Evolutionary conservation across 2,329 filamentous ascomycete species (phyloP).

Genomic region (Orbilia blumenaviensis): DNA sequence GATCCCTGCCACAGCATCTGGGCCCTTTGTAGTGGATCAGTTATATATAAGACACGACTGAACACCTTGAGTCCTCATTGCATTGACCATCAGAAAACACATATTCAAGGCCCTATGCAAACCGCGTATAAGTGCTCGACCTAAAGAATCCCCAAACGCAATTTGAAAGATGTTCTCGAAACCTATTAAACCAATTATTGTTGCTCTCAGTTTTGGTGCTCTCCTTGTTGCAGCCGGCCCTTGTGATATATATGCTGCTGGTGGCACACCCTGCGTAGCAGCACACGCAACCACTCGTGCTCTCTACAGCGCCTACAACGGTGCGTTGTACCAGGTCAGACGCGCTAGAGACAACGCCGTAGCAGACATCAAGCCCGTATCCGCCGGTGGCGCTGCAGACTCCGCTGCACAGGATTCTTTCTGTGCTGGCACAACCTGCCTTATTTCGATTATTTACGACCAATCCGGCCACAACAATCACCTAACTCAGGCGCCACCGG

Average conservation of each 20-base stretch:
- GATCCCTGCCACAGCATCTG: too few species aligned
- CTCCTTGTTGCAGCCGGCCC: constrained; percentile 67
- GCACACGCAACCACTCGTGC: constrained; percentile 73
- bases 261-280: constrained; percentile 71
- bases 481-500: constrained; percentile 70
- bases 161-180: constrained; percentile 39
- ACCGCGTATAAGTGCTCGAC: too few species aligned
- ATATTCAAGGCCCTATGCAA: too few species aligned
- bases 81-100: too few species aligned
- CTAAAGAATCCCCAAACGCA: too few species aligned
- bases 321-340: constrained; percentile 69
- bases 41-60: too few species aligned
- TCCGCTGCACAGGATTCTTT: constrained; percentile 70
- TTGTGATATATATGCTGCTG: constrained; percentile 70
- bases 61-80: too few species aligned
- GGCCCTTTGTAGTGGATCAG: too few species aligned
- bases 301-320: constrained; percentile 67
- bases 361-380: constrained; percentile 65
- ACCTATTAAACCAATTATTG: constrained; percentile 35
- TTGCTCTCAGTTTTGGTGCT: constrained; percentile 61
- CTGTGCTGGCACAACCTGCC: constrained; percentile 70
- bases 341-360: constrained; percentile 65
- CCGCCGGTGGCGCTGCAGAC: constrained; percentile 71
- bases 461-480: constrained; percentile 72
- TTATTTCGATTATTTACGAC: constrained; percentile 73